phyloP scores from a whole-genome alignment of 106 monocot genomes.

The Apostasia shenzhenica region DNA sequence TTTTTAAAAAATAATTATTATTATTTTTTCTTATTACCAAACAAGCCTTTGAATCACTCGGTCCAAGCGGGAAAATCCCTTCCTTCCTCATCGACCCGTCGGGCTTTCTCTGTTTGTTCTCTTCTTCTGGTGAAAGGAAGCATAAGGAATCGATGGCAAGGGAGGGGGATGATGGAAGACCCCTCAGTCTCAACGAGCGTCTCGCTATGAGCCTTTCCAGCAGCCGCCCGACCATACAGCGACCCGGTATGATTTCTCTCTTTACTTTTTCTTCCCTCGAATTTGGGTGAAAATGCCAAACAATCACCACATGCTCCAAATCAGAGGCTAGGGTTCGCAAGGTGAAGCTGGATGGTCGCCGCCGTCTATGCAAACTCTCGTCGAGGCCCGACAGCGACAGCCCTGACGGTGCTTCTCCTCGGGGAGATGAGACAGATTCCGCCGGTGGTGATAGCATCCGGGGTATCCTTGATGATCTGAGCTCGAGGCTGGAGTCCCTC shows the following conservation, averaged over 20 bases:
- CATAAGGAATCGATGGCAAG: conserved; percentile 11
- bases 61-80: not conserved
- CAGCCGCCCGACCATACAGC: conserved; percentile 17
- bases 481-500: conserved; percentile 51
- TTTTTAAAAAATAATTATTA: no score
- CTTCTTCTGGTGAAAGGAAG: not conserved
- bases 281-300: not conserved
- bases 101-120: not conserved
- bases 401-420: conserved; percentile 10
- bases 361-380: conserved; percentile 87
- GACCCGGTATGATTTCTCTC: conserved; percentile 7
- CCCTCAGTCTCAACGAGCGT: conserved; percentile 90
- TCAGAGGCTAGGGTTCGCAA: conserved; percentile 46
- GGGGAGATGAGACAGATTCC: not conserved
- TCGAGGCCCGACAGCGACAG: conserved; percentile 2
- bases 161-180: conserved; percentile 36
- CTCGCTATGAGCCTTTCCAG: conserved; percentile 38
- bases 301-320: not conserved
- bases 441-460: conserved; percentile 29
- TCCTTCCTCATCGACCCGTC: no score
- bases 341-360: conserved; percentile 67
- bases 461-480: conserved; percentile 73
- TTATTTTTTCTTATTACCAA: no score
- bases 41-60: no score
- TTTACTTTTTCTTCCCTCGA: not conserved